Evolutionary conservation across 495 filamentous ascomycete genomes (phyloP).

Genomic region (Neurospora pannonica): DNA sequence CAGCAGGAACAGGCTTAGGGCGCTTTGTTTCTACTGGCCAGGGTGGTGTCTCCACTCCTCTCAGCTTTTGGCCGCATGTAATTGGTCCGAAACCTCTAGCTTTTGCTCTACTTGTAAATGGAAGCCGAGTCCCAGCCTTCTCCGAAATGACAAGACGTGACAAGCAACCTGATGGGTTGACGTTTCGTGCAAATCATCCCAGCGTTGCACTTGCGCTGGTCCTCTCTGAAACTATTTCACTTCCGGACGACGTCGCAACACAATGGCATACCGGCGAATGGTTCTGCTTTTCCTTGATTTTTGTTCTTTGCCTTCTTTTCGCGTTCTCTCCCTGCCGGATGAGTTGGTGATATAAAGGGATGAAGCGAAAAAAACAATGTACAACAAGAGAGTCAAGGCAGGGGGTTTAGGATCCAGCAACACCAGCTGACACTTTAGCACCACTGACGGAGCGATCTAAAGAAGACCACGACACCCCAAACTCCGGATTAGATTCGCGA

Average conservation of each 20-base stretch:
- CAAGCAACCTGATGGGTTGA: not conserved
- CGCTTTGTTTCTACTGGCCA: not conserved
- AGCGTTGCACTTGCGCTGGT: not conserved
- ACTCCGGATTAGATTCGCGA: not conserved
- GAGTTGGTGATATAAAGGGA: not conserved
- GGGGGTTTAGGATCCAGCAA: not conserved
- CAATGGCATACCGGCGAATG: not conserved
- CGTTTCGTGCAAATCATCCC: not conserved
- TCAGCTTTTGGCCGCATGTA: not conserved
- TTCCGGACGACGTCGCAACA: not conserved
- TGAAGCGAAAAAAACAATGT: not conserved
- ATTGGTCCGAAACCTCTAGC: constrained; percentile 9
- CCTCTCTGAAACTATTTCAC: not conserved
- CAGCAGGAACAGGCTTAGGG: not conserved
- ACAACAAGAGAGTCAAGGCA: not conserved
- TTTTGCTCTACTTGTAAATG: constrained; percentile 11
- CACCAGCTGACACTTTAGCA: not conserved
- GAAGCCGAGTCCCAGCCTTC: constrained; percentile 16
- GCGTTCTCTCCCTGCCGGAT: not conserved
- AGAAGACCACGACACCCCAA: not conserved
- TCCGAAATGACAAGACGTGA: constrained; percentile 16
- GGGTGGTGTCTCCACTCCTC: not conserved
- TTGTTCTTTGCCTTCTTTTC: not conserved
- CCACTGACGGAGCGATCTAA: not conserved
- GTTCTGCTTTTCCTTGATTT: not conserved